These are phyloP conservation scores for Cardamine resedifolia DNA, from an alignment of 345 rosid genomes.

Conservation along the genomic window DNA sequence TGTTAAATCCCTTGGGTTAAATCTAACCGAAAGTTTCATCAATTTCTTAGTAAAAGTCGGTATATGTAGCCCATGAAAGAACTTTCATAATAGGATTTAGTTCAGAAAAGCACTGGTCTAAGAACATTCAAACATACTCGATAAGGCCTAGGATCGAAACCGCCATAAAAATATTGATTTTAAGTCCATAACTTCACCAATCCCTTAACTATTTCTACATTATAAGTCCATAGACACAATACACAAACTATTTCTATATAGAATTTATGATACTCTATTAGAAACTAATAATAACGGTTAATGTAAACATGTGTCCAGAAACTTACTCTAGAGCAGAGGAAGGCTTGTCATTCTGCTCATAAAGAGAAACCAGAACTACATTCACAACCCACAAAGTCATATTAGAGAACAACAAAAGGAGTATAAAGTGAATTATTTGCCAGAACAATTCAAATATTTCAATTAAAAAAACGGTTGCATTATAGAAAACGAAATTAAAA, in stretches of 20 bases:
- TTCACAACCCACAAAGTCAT: background rate
- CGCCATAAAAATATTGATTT: background rate
- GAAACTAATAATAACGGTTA: background rate
- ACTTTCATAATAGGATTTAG: background rate
- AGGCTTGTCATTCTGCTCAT: constrained; percentile 93
- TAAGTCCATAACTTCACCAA: background rate
- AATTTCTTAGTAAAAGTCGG: background rate
- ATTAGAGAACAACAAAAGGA: background rate
- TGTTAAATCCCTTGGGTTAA: background rate
- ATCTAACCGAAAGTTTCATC: background rate
- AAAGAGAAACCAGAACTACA: constrained; percentile 78
- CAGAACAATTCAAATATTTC: background rate
- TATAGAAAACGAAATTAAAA: background rate
- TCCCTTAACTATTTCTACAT: background rate
- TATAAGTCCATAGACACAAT: background rate
- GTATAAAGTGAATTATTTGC: background rate
- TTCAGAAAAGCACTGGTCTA: background rate
- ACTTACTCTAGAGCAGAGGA: constrained; percentile 92
- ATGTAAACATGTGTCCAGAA: background rate
- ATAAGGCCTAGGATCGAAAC: background rate
- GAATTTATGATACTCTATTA: background rate
- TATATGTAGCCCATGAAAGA: background rate
- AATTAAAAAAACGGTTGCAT: background rate
- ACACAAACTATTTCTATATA: background rate
- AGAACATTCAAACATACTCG: background rate